These are phyloP conservation scores for Pistacia vera DNA, from an alignment of 345 rosid genomes.

Conservation along the genomic window DNA sequence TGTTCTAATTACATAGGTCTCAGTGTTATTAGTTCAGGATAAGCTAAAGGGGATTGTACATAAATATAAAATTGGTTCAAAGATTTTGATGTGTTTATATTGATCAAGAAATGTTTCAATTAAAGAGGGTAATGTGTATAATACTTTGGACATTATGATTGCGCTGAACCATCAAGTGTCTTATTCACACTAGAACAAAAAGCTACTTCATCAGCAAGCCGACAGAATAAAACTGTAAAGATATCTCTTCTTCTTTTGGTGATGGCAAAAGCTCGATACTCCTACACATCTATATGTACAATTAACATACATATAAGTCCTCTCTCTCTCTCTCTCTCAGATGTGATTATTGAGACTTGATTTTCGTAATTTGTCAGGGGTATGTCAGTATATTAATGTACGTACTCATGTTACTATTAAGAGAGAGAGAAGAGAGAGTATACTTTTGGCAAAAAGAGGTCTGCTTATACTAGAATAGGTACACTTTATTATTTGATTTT, in stretches of 20 bases:
- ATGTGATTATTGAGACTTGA: constrained; percentile 3
- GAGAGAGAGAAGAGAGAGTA: constrained; percentile 8
- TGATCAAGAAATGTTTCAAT: not conserved
- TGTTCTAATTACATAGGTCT: constrained; percentile 10
- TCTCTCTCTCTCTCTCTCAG: not conserved
- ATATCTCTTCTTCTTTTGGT: constrained; percentile 34
- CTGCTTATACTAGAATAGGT: constrained; percentile 14
- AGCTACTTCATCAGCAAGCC: constrained; percentile 24
- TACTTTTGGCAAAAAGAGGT: constrained; percentile 29
- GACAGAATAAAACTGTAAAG: constrained; percentile 23
- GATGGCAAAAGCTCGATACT: constrained; percentile 20
- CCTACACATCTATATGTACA: not conserved
- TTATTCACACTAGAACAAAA: constrained; percentile 13
- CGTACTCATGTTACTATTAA: constrained; percentile 8
- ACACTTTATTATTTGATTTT: constrained; percentile 2
- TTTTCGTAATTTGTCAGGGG: constrained; percentile 8
- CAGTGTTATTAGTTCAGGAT: constrained; percentile 18
- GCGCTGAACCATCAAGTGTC: constrained; percentile 12
- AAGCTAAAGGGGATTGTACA: constrained; percentile 20
- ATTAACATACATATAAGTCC: not conserved
- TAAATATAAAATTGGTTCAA: not conserved
- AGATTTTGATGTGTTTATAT: not conserved
- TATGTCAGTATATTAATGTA: constrained; percentile 13
- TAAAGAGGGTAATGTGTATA: constrained; percentile 7
- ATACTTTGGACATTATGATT: constrained; percentile 22